phyloP scores from a whole-genome alignment of 2,329 filamentous ascomycete species.

The Aciculosporium take region DNA sequence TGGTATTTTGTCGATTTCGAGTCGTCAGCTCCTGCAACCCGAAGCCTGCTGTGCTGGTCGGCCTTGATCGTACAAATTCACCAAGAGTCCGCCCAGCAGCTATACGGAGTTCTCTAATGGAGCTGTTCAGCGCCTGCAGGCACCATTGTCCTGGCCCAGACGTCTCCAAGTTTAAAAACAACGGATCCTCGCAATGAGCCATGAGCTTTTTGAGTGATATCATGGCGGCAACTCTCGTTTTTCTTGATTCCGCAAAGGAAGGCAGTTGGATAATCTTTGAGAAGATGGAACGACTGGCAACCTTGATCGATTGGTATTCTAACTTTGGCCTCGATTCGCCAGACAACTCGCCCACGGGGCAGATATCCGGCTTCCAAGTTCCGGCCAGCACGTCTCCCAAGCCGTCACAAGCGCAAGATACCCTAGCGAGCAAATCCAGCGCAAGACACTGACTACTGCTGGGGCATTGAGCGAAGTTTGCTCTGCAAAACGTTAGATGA shows the following conservation, averaged over 20 bases:
- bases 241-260: constrained; percentile 38
- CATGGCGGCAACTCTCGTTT: constrained; percentile 56
- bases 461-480: constrained; percentile 29
- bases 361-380: constrained; percentile 2
- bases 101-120: constrained; percentile 70
- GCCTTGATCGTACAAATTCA: constrained; percentile 40
- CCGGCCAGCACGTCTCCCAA: background rate
- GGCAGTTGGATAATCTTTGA: constrained; percentile 29
- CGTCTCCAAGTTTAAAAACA: constrained; percentile 50
- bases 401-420: constrained; percentile 20
- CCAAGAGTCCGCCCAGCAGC: constrained; percentile 57
- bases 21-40: constrained; percentile 13
- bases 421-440: constrained; percentile 39
- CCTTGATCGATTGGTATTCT: constrained; percentile 15
- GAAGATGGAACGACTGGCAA: constrained; percentile 30
- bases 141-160: constrained; percentile 68
- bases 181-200: constrained; percentile 45
- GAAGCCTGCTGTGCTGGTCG: constrained; percentile 4
- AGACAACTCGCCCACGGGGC: constrained; percentile 14
- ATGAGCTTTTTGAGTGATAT: constrained; percentile 54
- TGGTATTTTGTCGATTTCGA: constrained; percentile 46
- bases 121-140: constrained; percentile 67
- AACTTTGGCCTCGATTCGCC: background rate
- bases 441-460: constrained; percentile 37
- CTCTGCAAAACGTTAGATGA: constrained; percentile 16